phyloP scores from a whole-genome alignment of 129 eudicot genomes.

The Chrysanthemum makinoi region DNA sequence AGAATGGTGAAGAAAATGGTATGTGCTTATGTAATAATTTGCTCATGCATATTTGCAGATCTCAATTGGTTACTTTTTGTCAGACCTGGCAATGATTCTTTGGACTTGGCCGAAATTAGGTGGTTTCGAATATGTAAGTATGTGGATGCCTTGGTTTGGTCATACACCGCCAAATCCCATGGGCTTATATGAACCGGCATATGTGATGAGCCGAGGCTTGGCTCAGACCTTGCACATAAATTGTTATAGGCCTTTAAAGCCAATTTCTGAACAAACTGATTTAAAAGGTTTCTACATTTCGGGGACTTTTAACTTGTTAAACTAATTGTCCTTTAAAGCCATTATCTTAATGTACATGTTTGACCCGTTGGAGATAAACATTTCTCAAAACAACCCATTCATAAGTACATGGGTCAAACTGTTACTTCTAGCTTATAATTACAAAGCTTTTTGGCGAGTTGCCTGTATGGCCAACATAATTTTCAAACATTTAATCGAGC shows the following conservation, averaged over 20 bases:
- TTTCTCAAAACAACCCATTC: too few relatives aligned
- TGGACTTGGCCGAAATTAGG: conserved; percentile 79
- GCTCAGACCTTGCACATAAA: too few relatives aligned
- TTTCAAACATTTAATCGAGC: too few relatives aligned
- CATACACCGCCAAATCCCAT: neutral
- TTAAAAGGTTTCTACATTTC: neutral
- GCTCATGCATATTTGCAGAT: conserved; percentile 43
- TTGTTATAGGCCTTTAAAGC: too few relatives aligned
- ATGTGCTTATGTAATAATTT: neutral
- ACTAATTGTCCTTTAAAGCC: neutral
- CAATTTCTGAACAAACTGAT: neutral
- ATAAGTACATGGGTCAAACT: too few relatives aligned
- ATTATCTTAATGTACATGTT: too few relatives aligned
- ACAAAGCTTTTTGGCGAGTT: too few relatives aligned
- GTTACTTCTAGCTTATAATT: too few relatives aligned
- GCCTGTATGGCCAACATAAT: too few relatives aligned
- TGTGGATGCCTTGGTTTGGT: neutral
- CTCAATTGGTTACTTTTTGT: conserved; percentile 74
- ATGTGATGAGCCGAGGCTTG: too few relatives aligned
- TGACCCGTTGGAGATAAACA: too few relatives aligned
- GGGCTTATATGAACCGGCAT: neutral
- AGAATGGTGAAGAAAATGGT: too few relatives aligned
- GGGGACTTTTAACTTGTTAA: neutral
- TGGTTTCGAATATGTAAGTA: conserved; percentile 83
- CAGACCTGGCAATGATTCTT: conserved; percentile 76